Evolutionary conservation across 1,284 basidiomycete species (phyloP), one percentile per base, ranked within the genome.

Genomic region (Ceratobasidium sp.): DNA sequence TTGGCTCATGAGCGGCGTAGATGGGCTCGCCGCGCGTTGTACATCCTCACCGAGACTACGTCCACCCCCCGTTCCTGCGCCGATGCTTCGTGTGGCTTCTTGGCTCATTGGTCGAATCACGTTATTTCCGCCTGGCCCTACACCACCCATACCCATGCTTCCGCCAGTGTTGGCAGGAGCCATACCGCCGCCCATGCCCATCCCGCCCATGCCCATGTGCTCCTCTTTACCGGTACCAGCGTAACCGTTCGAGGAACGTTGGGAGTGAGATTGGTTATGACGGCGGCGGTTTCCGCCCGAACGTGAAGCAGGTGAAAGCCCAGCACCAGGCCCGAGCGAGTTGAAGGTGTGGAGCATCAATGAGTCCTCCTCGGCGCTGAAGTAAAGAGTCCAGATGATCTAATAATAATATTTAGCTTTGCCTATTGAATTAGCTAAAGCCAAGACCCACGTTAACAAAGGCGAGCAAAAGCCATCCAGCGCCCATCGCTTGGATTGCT

Each of bases 301-400:
- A 74, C 91, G 87, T 8, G 89, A 90, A 63, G 92, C 92, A 41
- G 91, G 88, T 1, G 92, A 91, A 64, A 95, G 89, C 43, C 94
- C 94, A 66, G 68, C 24, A 22, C 93, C 94, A 29, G 93, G 94
- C 73, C 95, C 94, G 78, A 93, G 84, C 19, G 89, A 88, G 82
- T 95, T 95, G 87, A 98, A 92, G 75, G 97, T 79, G 81, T 94
- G 87, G 73, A 94, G 88, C 63, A 89, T 83, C 77, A 94, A 88
- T 0, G 95, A 93, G 80, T 96, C 95, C 79, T 98, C 96, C 81
- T 98, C 96, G 0, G 95, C 92, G 4, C 96, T 97, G 81, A 99
- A 95, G 86, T 94, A 98, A 76, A 98, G 88, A 24, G 98, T 88
- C 96, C 96, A 98, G 76, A 98, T 83, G 80, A 98, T 92, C 86